A percentile compares a stretch with the other conserved stretches of the same genome.
phyloP scores from a whole-genome alignment of 768 basidiomycete genomes.

The Suillus ampliporus region DNA sequence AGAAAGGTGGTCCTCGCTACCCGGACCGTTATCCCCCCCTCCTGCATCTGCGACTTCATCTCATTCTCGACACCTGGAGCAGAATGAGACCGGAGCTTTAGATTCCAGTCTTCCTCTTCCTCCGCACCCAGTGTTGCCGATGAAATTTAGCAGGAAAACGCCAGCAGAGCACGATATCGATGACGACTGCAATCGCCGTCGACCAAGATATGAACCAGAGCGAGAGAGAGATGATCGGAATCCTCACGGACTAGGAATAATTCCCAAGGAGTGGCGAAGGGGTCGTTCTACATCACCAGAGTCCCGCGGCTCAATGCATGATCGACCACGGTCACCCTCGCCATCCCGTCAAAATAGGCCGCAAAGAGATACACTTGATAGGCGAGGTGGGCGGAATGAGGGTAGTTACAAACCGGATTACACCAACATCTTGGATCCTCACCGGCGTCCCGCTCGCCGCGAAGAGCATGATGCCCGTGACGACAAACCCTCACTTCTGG shows the following conservation, averaged over 20 bases:
- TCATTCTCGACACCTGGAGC: not conserved
- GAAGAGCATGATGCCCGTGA: not conserved
- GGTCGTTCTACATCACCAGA: not conserved
- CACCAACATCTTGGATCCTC: not conserved
- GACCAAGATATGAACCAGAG: slow-evolving; percentile 27
- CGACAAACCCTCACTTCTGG: not conserved
- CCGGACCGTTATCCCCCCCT: slow-evolving; percentile 20
- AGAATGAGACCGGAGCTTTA: not conserved
- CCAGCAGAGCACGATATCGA: slow-evolving; percentile 27
- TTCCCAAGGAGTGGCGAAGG: slow-evolving; percentile 21
- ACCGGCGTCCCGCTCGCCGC: not conserved
- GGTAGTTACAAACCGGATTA: not conserved
- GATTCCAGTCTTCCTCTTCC: slow-evolving; percentile 11
- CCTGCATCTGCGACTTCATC: not conserved
- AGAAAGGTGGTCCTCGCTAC: slow-evolving; percentile 11
- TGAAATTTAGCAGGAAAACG: slow-evolving; percentile 24
- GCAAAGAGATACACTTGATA: not conserved
- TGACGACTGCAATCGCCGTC: slow-evolving; percentile 27
- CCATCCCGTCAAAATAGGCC: not conserved
- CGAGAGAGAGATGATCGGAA: slow-evolving; percentile 15
- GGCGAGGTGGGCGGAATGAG: not conserved
- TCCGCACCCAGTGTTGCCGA: slow-evolving; percentile 18
- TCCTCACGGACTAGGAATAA: too few relatives aligned
- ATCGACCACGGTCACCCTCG: not conserved
- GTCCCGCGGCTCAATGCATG: not conserved